Evolutionary conservation across 1,284 basidiomycete species (phyloP).

Genomic region (Ceratorhiza oryzae-sativae): DNA sequence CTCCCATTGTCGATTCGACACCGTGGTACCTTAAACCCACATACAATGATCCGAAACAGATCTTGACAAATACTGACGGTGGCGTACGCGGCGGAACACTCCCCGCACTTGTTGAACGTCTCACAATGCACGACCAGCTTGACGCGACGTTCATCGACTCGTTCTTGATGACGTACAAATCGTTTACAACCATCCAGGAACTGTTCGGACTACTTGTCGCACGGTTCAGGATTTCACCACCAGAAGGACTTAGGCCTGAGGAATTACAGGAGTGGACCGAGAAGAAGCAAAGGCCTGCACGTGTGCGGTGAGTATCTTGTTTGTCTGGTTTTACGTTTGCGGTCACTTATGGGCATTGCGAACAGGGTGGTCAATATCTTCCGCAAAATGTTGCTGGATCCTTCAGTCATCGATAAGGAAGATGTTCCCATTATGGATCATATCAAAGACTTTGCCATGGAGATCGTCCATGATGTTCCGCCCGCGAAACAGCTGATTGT

Average conservation of each 20-base stretch:
- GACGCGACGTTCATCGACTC: constrained; percentile 88
- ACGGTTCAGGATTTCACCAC: constrained; percentile 83
- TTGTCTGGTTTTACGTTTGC: not conserved
- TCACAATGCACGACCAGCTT: constrained; percentile 87
- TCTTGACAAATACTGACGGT: constrained; percentile 84
- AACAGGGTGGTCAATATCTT: constrained; percentile 81
- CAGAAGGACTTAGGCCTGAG: constrained; percentile 66
- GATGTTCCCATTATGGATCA: constrained; percentile 77
- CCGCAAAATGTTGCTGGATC: constrained; percentile 80
- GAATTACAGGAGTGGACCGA: constrained; percentile 86
- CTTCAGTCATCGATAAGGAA: constrained; percentile 81
- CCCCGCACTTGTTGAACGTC: constrained; percentile 81
- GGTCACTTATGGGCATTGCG: constrained; percentile 25
- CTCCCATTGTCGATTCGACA: constrained; percentile 60
- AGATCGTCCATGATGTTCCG: constrained; percentile 65
- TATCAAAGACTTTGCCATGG: constrained; percentile 78
- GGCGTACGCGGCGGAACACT: constrained; percentile 88
- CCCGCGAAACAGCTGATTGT: constrained; percentile 76
- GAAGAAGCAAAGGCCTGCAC: constrained; percentile 88
- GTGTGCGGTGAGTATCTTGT: constrained; percentile 71
- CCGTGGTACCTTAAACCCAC: constrained; percentile 89
- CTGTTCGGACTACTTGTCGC: constrained; percentile 85
- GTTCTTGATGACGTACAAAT: constrained; percentile 97
- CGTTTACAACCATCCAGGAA: constrained; percentile 87
- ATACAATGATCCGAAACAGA: constrained; percentile 74